Evolutionary conservation across 345 rosid species (phyloP), one percentile per base, ranked within the genome.

Genomic region (Ceriops decandra): DNA sequence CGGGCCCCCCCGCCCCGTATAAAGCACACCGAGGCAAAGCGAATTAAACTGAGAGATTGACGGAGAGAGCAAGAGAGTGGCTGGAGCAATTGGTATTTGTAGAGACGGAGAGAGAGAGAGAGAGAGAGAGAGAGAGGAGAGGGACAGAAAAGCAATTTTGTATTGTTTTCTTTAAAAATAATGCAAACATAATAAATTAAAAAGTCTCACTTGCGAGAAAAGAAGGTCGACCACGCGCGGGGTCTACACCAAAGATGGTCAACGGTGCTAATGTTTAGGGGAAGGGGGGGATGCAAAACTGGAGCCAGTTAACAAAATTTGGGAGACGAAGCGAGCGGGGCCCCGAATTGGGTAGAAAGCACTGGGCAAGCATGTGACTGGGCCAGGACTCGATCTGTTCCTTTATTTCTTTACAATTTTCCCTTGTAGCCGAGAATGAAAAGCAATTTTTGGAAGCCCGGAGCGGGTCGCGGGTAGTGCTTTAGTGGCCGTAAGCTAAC

Each of bases 281-380:
- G 33, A 5, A 5, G 8, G 9, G 79, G 64, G 27, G 79, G 72
- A 31, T 20, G 15, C 24, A 19, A 63, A 74, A 80, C 70, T 73
- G 84, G 59, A 47, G 77, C 77, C 82, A 80, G 86, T 75, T 74
- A 67, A 74, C 77, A 63, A 47, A 35, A 15, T 27, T 21, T 42
- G 16, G 70, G 46, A n/a, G 21, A 31, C 4, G 26, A 2, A 36
- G 57, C 1, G 3, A 60, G 72, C 69, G 71, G 79, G 73, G 42
- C 59, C 80, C 0, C 20, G 4, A 21, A 2, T 33, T 46, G 7
- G 7, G 15, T 38, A 17, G 51, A 22, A 30, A 27, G 71, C 72
- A 73, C 69, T 75, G 66, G 83, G 67, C 52, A 15, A 17, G 62
- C 85, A 81, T 74, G 87, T 79, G 87, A 76, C 76, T 7, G 74